A percentile compares a stretch with the other conserved stretches of the same genome.
phyloP scores from a whole-genome alignment of 2,329 filamentous ascomycete genomes.

The Akanthomyces muscarius region DNA sequence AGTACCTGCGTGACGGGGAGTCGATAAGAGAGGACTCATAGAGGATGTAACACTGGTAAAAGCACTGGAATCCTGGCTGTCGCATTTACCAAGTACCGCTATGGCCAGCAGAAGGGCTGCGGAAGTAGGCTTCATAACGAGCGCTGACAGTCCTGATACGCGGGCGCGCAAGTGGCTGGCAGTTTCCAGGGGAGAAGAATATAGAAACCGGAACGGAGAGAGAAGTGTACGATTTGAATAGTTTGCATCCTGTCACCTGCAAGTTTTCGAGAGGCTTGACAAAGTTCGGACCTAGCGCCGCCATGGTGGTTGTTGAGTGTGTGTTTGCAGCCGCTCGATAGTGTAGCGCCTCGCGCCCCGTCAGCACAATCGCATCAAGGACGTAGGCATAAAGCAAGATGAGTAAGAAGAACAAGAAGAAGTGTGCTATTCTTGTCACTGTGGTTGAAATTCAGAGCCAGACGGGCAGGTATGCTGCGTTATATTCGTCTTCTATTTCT shows the following conservation, averaged over 20 bases:
- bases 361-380: too few relatives aligned
- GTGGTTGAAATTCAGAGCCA: neutral
- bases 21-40: neutral
- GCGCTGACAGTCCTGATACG: too few relatives aligned
- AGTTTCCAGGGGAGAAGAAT: neutral
- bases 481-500: slow-evolving; percentile 17
- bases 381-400: too few relatives aligned
- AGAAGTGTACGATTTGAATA: neutral
- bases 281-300: neutral
- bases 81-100: neutral
- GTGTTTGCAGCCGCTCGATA: too few relatives aligned
- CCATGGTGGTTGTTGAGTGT: neutral
- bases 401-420: too few relatives aligned
- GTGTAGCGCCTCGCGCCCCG: too few relatives aligned
- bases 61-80: neutral
- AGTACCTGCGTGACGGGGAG: neutral
- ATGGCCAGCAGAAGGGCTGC: neutral
- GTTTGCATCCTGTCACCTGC: neutral
- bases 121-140: neutral
- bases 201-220: neutral
- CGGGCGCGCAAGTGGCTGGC: too few relatives aligned
- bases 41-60: neutral
- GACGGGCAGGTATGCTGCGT: neutral
- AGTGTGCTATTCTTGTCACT: too few relatives aligned
- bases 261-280: too few relatives aligned